Conservation (phyloP, 257 asterid genomes). For the Cinchona pubescens region DNA sequence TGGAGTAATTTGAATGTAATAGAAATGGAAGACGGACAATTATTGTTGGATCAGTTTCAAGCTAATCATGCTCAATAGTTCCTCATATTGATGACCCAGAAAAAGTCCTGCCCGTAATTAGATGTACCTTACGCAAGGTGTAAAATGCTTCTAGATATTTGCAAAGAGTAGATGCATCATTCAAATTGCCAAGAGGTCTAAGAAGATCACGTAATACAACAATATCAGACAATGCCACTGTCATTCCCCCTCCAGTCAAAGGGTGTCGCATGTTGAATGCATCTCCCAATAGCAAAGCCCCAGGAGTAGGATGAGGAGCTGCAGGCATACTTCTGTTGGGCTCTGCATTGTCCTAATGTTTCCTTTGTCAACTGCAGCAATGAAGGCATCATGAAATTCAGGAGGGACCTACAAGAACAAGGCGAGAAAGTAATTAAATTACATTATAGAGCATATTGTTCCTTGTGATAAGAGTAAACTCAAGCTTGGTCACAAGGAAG, state of each 20-base stretch:
- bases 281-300: conserved; percentile 66
- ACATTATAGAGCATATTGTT: neutral
- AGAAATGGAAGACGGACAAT: neutral
- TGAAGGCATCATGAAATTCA: conserved; percentile 44
- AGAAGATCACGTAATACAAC: conserved; percentile 59
- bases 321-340: conserved; percentile 74
- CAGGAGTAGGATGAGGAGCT: conserved; percentile 58
- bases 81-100: neutral
- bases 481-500: neutral
- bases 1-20: neutral
- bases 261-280: conserved; percentile 77
- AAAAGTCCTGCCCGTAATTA: neutral
- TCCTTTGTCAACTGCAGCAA: conserved; percentile 50
- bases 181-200: conserved; percentile 41
- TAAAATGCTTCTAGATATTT: conserved; percentile 55
- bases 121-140: conserved; percentile 54
- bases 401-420: conserved; percentile 43
- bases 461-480: neutral
- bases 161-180: conserved; percentile 46
- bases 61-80: neutral
- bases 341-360: conserved; percentile 64
- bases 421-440: neutral
- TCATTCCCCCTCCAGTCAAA: conserved; percentile 73
- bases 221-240: conserved; percentile 61
- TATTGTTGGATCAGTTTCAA: neutral